A percentile compares a stretch with the other conserved stretches of the same genome.
Conservation (phyloP, 306 rosid genomes). For the Fagus sylvatica region DNA sequence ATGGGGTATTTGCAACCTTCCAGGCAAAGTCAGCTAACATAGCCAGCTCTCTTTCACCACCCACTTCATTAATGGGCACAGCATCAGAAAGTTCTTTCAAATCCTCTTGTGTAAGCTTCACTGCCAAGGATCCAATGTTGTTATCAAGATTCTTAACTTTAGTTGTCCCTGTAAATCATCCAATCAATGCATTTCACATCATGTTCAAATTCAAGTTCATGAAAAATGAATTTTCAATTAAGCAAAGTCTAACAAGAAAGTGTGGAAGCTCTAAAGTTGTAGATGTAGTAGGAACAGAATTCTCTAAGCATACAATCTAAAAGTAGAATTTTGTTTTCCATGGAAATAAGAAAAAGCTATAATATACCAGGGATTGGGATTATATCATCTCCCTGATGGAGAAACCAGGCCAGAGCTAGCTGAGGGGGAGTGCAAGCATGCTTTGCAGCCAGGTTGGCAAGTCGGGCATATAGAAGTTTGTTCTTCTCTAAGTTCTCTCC, state of each 20-base stretch:
- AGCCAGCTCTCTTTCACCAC: conserved; percentile 45
- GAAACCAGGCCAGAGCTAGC: conserved; percentile 71
- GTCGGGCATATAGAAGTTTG: conserved; percentile 42
- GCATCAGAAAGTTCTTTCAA: conserved; percentile 59
- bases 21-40: conserved; percentile 29
- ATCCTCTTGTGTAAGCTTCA: conserved; percentile 57
- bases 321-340: neutral
- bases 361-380: conserved; percentile 68
- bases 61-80: conserved; percentile 54
- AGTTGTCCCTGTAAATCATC: conserved; percentile 53
- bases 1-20: conserved; percentile 57
- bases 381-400: conserved; percentile 63
- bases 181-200: conserved; percentile 7
- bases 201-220: neutral
- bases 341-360: neutral
- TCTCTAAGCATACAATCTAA: neutral
- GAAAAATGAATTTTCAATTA: neutral
- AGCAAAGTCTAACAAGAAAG: neutral
- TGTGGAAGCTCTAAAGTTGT: neutral
- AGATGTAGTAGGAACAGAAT: neutral
- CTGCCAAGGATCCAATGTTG: conserved; percentile 55
- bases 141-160: conserved; percentile 54
- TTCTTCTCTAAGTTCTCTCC: conserved; percentile 72
- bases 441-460: conserved; percentile 47
- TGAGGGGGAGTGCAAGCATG: conserved; percentile 60